Percentiles rank a stretch among this genome's conserved stretches.
These are phyloP conservation scores for Tremella yokohamensis DNA, from an alignment of 768 basidiomycete genomes.

Conservation along the genomic window DNA sequence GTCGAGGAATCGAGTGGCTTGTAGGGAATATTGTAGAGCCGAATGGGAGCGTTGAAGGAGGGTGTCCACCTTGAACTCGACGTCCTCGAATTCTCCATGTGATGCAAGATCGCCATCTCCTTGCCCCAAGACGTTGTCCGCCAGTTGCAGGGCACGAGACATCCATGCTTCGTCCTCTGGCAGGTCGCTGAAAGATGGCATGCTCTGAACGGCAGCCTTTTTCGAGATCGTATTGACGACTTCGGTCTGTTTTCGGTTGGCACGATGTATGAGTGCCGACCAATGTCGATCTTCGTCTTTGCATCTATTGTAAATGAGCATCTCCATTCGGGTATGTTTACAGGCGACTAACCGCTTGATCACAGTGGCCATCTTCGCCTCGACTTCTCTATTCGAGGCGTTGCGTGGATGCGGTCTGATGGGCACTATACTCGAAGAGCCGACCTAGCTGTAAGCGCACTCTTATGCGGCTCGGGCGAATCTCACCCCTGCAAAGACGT, in stretches of 20 bases:
- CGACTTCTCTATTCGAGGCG: constrained; percentile 34
- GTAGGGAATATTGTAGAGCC: constrained; percentile 44
- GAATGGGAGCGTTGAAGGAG: constrained; percentile 40
- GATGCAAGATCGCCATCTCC: constrained; percentile 33
- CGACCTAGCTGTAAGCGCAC: neutral
- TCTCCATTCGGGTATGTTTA: no score
- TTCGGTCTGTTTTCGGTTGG: constrained; percentile 32
- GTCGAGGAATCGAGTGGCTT: constrained; percentile 47
- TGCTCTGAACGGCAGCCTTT: constrained; percentile 12
- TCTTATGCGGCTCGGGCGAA: neutral
- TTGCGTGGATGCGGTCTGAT: constrained; percentile 46
- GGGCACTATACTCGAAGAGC: constrained; percentile 10
- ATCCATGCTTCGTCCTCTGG: constrained; percentile 30
- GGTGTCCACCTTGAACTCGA: constrained; percentile 50
- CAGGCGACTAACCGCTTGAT: constrained; percentile 36
- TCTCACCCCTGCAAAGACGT: constrained; percentile 42
- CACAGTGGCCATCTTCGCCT: constrained; percentile 27
- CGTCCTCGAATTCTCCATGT: constrained; percentile 45
- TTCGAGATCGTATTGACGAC: constrained; percentile 18
- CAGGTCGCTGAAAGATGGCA: constrained; percentile 22
- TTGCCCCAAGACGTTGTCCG: constrained; percentile 37
- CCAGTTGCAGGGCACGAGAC: constrained; percentile 51
- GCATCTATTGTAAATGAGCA: constrained; percentile 16
- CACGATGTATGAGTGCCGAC: constrained; percentile 24
- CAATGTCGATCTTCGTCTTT: constrained; percentile 39